Evolutionary conservation across 345 rosid species (phyloP).

Genomic region (Melaleuca quinquenervia): DNA sequence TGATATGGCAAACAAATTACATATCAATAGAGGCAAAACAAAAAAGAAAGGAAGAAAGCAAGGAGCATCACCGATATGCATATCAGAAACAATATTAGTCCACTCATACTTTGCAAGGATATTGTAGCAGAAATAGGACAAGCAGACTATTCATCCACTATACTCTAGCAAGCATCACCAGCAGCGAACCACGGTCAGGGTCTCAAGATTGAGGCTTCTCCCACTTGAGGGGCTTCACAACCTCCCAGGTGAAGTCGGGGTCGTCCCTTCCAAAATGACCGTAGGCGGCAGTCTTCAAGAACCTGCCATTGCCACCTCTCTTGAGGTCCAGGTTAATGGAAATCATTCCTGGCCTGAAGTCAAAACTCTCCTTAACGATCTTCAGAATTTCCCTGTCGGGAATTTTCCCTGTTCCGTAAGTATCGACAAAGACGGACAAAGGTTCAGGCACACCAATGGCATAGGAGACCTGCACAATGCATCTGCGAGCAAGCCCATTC

Average conservation of each 20-base stretch:
- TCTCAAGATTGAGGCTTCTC: slow-evolving; percentile 1
- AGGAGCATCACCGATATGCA: not conserved
- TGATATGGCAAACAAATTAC: not conserved
- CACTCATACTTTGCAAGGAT: not conserved
- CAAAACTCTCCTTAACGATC: slow-evolving; percentile 1
- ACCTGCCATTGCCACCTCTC: slow-evolving; percentile 41
- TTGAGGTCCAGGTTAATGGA: slow-evolving; percentile 39
- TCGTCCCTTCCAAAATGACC: slow-evolving; percentile 49
- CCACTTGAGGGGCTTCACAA: slow-evolving; percentile 25
- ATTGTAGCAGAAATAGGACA: not conserved
- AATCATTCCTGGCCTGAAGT: slow-evolving; percentile 47
- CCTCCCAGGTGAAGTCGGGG: slow-evolving; percentile 50
- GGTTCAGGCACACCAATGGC: slow-evolving; percentile 8
- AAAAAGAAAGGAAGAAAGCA: not conserved
- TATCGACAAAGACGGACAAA: not conserved
- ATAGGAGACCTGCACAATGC: slow-evolving; percentile 11
- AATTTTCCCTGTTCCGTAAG: slow-evolving; percentile 8
- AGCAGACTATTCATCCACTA: not conserved
- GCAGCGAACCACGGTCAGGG: not conserved
- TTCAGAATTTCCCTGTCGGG: slow-evolving; percentile 6
- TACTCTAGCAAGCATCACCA: not conserved
- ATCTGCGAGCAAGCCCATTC: slow-evolving; percentile 1
- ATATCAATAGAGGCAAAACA: not conserved
- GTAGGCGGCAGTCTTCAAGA: slow-evolving; percentile 40
- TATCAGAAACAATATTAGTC: not conserved